Evolutionary conservation across 345 rosid species (phyloP).

Genomic region (Populus tremula): DNA sequence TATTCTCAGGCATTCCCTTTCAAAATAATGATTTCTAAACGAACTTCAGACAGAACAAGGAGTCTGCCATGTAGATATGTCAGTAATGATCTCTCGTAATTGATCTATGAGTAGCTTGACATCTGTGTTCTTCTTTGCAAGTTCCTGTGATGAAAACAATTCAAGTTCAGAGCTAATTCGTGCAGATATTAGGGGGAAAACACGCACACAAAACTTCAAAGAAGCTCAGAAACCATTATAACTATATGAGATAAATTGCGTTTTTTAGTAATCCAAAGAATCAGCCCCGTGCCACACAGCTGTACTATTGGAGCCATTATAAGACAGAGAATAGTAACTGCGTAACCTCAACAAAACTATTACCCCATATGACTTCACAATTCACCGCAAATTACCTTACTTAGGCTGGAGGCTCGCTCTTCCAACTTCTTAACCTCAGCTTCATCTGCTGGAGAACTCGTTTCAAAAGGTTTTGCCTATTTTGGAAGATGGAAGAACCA

Average conservation of each 20-base stretch:
- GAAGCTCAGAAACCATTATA: background rate
- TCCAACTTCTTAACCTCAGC: slow-evolving; percentile 67
- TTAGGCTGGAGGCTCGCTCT: slow-evolving; percentile 64
- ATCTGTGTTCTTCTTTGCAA: slow-evolving; percentile 66
- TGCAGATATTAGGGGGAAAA: background rate
- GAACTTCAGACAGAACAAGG: slow-evolving; percentile 51
- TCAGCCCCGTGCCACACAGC: too few species aligned
- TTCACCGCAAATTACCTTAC: slow-evolving; percentile 47
- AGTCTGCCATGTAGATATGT: slow-evolving; percentile 91
- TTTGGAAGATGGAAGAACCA: slow-evolving; percentile 1
- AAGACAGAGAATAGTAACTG: background rate
- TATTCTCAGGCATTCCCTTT: slow-evolving; percentile 4
- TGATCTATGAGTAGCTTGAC: slow-evolving; percentile 82
- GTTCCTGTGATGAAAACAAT: slow-evolving; percentile 46
- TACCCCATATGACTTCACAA: background rate
- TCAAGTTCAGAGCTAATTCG: background rate
- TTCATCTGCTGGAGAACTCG: slow-evolving; percentile 45
- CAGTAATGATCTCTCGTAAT: slow-evolving; percentile 63
- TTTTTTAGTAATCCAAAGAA: background rate
- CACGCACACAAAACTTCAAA: background rate
- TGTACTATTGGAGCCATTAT: too few species aligned
- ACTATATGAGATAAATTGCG: background rate
- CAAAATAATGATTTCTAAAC: background rate
- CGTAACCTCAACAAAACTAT: background rate
- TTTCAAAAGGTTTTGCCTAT: slow-evolving; percentile 63